Percentiles rank a stretch among this genome's conserved stretches.
Evolutionary conservation across 768 basidiomycete genomes (phyloP).

Genomic region (Coprinellus micaceus): DNA sequence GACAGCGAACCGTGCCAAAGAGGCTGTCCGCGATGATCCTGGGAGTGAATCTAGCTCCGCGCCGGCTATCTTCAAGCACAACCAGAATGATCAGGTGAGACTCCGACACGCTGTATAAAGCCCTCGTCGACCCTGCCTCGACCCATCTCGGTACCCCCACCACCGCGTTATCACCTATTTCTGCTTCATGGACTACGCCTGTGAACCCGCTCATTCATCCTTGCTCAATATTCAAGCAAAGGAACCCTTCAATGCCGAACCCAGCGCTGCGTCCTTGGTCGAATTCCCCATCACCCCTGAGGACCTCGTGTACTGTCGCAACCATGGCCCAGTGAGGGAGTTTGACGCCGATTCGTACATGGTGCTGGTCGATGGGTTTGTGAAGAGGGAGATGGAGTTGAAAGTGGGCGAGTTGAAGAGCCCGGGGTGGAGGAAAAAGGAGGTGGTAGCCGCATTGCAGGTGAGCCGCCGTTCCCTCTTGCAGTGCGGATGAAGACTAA

Average conservation of each 20-base stretch:
- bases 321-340: slow-evolving; percentile 59
- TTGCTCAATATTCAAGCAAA: slow-evolving; percentile 41
- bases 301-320: slow-evolving; percentile 65
- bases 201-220: slow-evolving; percentile 48
- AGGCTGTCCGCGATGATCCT: background rate
- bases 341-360: slow-evolving; percentile 45
- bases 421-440: slow-evolving; percentile 33
- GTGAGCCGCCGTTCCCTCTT: slow-evolving; percentile 27
- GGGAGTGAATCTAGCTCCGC: background rate
- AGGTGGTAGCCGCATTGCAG: slow-evolving; percentile 54
- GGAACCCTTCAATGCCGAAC: slow-evolving; percentile 70
- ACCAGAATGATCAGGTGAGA: slow-evolving; percentile 2
- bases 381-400: slow-evolving; percentile 28
- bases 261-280: slow-evolving; percentile 49
- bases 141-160: slow-evolving; percentile 6
- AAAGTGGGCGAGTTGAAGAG: slow-evolving; percentile 37
- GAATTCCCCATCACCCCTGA: slow-evolving; percentile 61
- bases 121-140: background rate
- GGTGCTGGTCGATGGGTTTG: slow-evolving; percentile 35
- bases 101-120: background rate
- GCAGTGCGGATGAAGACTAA: background rate
- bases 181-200: slow-evolving; percentile 40
- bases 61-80: background rate
- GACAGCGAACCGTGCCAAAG: too few relatives aligned
- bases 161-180: slow-evolving; percentile 12